phyloP scores from a whole-genome alignment of 306 rosid species.

The Vicia sativa region DNA sequence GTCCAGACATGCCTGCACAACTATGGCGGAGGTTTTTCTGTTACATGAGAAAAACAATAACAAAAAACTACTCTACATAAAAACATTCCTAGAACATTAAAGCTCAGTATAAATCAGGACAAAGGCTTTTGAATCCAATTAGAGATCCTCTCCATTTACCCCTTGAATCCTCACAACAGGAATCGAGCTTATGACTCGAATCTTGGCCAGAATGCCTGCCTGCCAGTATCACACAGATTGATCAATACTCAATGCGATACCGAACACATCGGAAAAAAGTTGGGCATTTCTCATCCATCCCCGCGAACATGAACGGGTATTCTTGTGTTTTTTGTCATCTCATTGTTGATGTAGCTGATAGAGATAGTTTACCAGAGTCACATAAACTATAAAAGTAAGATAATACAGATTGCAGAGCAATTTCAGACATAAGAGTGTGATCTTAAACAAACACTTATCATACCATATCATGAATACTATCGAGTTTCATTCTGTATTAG shows the following conservation, averaged over 20 bases:
- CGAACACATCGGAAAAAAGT: background rate
- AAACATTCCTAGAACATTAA: too few species aligned
- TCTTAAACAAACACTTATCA: background rate
- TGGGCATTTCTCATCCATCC: background rate
- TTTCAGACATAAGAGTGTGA: background rate
- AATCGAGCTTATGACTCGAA: too few species aligned
- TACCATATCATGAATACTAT: conserved; percentile 19
- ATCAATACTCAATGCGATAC: background rate
- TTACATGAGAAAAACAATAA: too few species aligned
- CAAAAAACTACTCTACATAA: too few species aligned
- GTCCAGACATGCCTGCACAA: background rate
- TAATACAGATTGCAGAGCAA: background rate
- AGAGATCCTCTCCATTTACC: too few species aligned
- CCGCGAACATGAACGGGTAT: background rate
- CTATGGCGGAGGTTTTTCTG: background rate
- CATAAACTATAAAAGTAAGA: background rate
- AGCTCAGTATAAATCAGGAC: too few species aligned
- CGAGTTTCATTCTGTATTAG: conserved; percentile 6
- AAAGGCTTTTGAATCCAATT: too few species aligned
- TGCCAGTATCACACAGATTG: background rate
- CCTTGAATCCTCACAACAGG: too few species aligned
- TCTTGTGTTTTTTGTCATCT: background rate
- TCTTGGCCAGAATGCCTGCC: background rate
- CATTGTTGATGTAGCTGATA: background rate
- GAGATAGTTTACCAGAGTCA: background rate